A percentile compares a stretch with the other conserved stretches of the same genome.
These are phyloP conservation scores for Phytopythium mirpurense DNA, from an alignment of 352 stramenopile genomes.

Conservation along the genomic window DNA sequence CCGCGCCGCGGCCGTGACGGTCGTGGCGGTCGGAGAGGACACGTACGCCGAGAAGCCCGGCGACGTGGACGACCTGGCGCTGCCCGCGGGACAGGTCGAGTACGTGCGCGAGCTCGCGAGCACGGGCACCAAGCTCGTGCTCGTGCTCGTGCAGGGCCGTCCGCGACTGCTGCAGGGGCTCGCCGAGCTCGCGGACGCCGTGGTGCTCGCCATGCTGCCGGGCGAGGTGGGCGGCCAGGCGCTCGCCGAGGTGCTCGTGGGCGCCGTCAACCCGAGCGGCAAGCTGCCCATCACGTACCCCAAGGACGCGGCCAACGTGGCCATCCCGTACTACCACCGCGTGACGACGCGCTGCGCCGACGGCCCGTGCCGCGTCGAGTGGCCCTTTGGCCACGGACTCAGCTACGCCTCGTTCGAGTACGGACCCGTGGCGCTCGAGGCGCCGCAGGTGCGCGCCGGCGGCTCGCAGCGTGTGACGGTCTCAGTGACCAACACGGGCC, in stretches of 20 bases:
- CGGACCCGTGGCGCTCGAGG: constrained; percentile 27
- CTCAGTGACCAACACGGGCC: constrained; percentile 61
- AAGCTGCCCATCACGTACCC: constrained; percentile 78
- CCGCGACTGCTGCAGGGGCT: constrained; percentile 68
- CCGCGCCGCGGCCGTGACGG: constrained; percentile 30
- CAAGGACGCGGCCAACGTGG: constrained; percentile 45
- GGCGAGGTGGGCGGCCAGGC: constrained; percentile 78
- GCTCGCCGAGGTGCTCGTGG: constrained; percentile 78
- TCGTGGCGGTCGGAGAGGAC: constrained; percentile 75
- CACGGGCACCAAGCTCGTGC: constrained; percentile 74
- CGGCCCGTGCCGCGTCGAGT: constrained; percentile 50
- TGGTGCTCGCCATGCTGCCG: constrained; percentile 78
- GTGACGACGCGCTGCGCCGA: constrained; percentile 41
- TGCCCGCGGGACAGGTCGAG: constrained; percentile 67
- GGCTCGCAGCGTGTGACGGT: constrained; percentile 31
- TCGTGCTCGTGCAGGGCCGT: constrained; percentile 75
- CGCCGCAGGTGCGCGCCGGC: constrained; percentile 16
- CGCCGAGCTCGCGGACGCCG: constrained; percentile 47
- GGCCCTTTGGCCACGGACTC: constrained; percentile 54
- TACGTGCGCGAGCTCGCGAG: constrained; percentile 71
- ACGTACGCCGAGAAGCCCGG: constrained; percentile 85
- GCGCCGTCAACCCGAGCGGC: constrained; percentile 72
- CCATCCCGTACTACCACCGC: constrained; percentile 68
- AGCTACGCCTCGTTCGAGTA: constrained; percentile 71
- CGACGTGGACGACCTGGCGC: constrained; percentile 76